Base-by-base conservation (phyloP, 257 asterid genomes). In the Solanum gracilifrons region DNA sequence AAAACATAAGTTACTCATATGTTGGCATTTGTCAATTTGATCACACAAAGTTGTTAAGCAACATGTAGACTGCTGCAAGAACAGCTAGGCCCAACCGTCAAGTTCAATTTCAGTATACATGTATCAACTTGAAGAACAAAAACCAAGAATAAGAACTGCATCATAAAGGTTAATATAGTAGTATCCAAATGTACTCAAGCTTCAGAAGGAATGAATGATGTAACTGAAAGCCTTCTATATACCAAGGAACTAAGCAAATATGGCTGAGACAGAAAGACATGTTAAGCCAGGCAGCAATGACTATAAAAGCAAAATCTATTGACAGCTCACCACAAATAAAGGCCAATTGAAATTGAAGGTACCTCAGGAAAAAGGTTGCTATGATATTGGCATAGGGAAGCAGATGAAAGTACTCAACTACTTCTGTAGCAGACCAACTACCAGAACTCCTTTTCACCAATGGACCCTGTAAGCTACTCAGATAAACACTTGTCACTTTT, bases 391-490 rank as follows among this genome's bases (percentile, higher is more conserved):
- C 91, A 89, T 94, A 95, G 86, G 98, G 97, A 88, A 93, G 94
- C 94, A 94, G 62, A 62, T 93, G 88, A 87, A 89, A 87, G 88
- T 85, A 90, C 87, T 90, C 92, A 23, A 94, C 90, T n/a, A 88
- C 87, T 4, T 85, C 85, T 37, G 94, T 92, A 62, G 89, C 31
- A 8, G 51, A 46, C 96, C 98, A 95, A 77, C 89, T 31, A 73
- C 84, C 91, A 16, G 25, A 48, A 85, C 7, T 82, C 88, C 88
- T 89, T 80, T 87, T 88, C 3, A 88, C 92, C 82, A 95, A 85
- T 36, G 98, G 97, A 86, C 94, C 98, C 90, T 88, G 92, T 89
- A 95, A 87, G 87, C 98, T 94, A 89, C 75, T 73, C 86, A 88
- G 32, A 87, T 55, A 36, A 83, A 87, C 72, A 85, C 84, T 31